Conservation (phyloP, 192 early-diverging fungal genomes). For the Chytriomyces sp. region DNA sequence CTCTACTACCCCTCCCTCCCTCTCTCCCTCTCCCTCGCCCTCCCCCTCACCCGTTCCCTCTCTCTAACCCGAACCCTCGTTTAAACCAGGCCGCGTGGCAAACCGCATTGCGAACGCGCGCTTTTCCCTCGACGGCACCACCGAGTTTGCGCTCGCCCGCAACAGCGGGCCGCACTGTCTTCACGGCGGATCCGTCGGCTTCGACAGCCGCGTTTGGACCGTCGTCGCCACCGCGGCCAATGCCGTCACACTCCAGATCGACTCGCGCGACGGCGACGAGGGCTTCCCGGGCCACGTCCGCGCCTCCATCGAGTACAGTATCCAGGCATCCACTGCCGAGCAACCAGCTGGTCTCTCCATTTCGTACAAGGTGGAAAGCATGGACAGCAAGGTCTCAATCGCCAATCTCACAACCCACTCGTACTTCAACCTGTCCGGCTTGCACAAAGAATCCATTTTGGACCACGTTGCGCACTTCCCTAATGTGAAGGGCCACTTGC, state of each 20-base stretch:
- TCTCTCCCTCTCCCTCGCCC: background rate
- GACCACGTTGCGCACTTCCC: conserved; percentile 55
- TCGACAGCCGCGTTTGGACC: conserved; percentile 70
- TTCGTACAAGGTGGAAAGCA: conserved; percentile 42
- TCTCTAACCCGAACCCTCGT: background rate
- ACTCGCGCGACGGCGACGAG: conserved; percentile 75
- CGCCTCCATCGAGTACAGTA: conserved; percentile 60
- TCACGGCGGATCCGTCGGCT: conserved; percentile 78
- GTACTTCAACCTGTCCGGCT: conserved; percentile 87
- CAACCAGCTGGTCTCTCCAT: conserved; percentile 6
- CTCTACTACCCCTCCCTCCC: background rate
- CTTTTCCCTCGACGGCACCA: conserved; percentile 63
- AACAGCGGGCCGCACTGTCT: conserved; percentile 80
- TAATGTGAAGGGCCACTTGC: conserved; percentile 53
- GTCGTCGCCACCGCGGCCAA: conserved; percentile 48
- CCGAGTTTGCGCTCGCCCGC: conserved; percentile 54
- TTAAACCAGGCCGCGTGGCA: too few species aligned
- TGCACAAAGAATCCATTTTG: conserved; percentile 47
- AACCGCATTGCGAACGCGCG: conserved; percentile 15
- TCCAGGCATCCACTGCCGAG: conserved; percentile 19
- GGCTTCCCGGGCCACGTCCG: conserved; percentile 76
- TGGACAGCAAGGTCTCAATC: conserved; percentile 48
- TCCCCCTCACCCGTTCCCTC: too few species aligned
- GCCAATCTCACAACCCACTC: conserved; percentile 84
- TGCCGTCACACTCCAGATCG: conserved; percentile 56